Base-by-base conservation (phyloP, 2,329 filamentous ascomycete species). In the Apiospora arundinis region DNA sequence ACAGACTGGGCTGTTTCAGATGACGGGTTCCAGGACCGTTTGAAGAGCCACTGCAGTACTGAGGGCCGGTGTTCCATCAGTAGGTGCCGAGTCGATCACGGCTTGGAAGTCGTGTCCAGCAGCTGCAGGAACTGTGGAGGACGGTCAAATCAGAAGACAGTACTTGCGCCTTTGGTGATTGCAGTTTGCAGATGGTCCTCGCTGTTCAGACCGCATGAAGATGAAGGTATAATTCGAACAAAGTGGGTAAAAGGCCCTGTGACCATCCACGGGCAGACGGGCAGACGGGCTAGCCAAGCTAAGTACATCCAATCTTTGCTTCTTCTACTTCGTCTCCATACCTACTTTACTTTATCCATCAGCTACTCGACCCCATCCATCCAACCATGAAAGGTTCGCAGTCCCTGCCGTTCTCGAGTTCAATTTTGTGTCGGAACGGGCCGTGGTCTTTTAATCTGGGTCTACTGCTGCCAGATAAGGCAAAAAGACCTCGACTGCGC, bases 391-490 rank as follows among this genome's bases (percentile, higher is more conserved):
- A 45, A 28, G 49, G 49, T 70, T 18, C 44, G 52, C 28, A 60
- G 48, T 69, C 48, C 42, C 28, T 37, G 71, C 46, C 48, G 44
- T 46, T 46, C 69, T 71, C 68, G 70, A 71, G 70, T 65, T 63
- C 28, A 63, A 2, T 63, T 40, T 63, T 12, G n/a, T 69, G 70
- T 76, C 77, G 79, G 78, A 76, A 76, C 78, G 77, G 75, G 78
- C 73, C 73, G 74, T 69, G 69, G 75, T 70, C 70, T 68, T 70
- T 70, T 71, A 72, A 72, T 63, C 56, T 14, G 32, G 56, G 32
- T 11, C 32, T 63, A 63, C 56, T 63, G 21, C 45, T 48, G 56
- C 56, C 56, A 63, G 56, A 63, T 23, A n/a, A 60, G 52, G 52
- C 52, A n/a, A 18, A 60, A 37, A 37, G 28, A 9, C 37, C 1